These are phyloP conservation scores for Candida ipomoeae DNA, from an alignment of 805 yeast genomes.

Conservation along the genomic window DNA sequence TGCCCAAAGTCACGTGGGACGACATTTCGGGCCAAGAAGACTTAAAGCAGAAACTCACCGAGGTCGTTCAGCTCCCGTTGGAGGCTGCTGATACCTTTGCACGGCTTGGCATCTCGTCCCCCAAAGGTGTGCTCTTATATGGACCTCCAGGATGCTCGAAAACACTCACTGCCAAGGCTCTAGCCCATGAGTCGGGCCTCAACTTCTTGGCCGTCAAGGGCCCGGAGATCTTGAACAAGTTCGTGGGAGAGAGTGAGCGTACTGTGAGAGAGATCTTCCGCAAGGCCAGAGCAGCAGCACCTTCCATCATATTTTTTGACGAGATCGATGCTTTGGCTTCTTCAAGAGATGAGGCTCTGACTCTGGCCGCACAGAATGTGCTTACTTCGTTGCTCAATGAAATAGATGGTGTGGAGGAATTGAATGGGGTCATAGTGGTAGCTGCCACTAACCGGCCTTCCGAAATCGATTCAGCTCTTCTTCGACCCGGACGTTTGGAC, in stretches of 20 bases:
- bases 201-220: conserved; percentile 95
- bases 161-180: conserved; percentile 92
- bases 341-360: conserved; percentile 60
- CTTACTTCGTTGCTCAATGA: conserved; percentile 88
- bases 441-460: conserved; percentile 98
- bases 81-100: conserved; percentile 75
- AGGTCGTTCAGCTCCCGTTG: conserved; percentile 89
- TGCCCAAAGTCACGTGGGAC: conserved; percentile 89
- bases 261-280: conserved; percentile 91
- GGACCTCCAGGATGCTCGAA: conserved; percentile 99
- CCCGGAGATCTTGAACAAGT: conserved; percentile 89
- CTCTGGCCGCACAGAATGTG: conserved; percentile 77
- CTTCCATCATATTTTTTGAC: conserved; percentile 93
- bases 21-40: conserved; percentile 95
- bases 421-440: conserved; percentile 87
- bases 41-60: conserved; percentile 74
- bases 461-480: conserved; percentile 84
- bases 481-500: conserved; percentile 95
- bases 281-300: conserved; percentile 88
- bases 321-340: conserved; percentile 93
- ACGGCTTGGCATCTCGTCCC: conserved; percentile 78
- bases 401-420: conserved; percentile 94
- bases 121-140: conserved; percentile 86
- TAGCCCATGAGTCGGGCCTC: conserved; percentile 94
- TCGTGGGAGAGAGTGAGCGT: conserved; percentile 93